Percentiles rank a stretch among this genome's conserved stretches.
phyloP scores from a whole-genome alignment of 139 green algal genomes.

The Micractinium sp. region DNA sequence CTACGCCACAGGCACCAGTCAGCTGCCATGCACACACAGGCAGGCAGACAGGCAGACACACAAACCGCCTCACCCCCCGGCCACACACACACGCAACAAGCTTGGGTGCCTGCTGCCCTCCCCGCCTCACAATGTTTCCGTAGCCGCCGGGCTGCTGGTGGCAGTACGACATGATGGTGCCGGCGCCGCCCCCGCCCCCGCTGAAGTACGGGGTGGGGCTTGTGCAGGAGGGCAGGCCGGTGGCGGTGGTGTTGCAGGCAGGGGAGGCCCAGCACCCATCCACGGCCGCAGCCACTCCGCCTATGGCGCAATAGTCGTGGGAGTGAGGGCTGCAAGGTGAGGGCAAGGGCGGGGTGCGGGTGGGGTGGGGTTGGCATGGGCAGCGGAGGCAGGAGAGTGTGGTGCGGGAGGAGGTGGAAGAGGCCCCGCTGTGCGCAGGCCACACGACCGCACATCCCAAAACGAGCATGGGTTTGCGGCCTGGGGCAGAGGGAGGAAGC shows the following conservation, averaged over 20 bases:
- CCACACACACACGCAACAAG: too few relatives aligned
- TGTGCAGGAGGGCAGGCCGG: slow-evolving; percentile 7
- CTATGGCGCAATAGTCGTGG: slow-evolving; percentile 27
- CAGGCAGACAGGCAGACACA: too few relatives aligned
- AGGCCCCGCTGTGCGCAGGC: too few relatives aligned
- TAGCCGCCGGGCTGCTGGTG: background rate
- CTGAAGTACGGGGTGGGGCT: background rate
- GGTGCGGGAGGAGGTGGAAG: background rate
- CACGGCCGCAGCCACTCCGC: background rate
- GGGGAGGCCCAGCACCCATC: background rate
- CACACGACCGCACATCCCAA: too few relatives aligned
- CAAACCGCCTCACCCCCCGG: too few relatives aligned
- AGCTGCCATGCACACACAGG: too few relatives aligned
- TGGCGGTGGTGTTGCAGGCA: background rate
- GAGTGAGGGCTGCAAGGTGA: background rate
- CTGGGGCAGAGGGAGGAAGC: too few relatives aligned
- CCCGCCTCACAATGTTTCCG: slow-evolving; percentile 4
- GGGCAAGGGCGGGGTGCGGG: background rate
- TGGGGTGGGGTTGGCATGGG: background rate
- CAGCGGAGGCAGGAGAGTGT: background rate
- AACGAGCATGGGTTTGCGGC: too few relatives aligned
- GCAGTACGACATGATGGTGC: slow-evolving; percentile 30
- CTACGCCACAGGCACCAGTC: too few relatives aligned
- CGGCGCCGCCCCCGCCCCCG: background rate
- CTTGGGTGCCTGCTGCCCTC: background rate